A percentile compares a stretch with the other conserved stretches of the same genome.
Evolutionary conservation across 2,329 filamentous ascomycete species (phyloP).

Genomic region (Cryphonectria naterciae): DNA sequence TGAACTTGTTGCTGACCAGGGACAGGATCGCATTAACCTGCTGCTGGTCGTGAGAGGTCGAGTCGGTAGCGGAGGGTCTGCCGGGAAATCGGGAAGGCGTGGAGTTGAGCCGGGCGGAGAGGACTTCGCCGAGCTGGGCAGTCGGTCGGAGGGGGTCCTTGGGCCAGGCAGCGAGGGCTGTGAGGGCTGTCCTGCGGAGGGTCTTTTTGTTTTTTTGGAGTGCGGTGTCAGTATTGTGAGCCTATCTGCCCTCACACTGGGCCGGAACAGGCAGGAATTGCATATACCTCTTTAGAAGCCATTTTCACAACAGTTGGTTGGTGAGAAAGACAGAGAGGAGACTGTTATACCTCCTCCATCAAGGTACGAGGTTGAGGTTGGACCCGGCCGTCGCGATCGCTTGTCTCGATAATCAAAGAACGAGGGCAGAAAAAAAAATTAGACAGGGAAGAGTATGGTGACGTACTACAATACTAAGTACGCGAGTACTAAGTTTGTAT

Average conservation of each 20-base stretch:
- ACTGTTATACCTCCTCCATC: background rate
- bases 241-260: background rate
- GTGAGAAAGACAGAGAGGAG: background rate
- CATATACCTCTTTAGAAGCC: constrained; percentile 26
- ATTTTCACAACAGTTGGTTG: constrained; percentile 7
- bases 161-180: constrained; percentile 63
- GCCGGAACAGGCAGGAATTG: background rate
- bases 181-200: constrained; percentile 43
- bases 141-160: constrained; percentile 66
- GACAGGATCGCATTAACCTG: constrained; percentile 65
- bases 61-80: constrained; percentile 37
- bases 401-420: background rate
- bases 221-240: background rate
- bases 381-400: background rate
- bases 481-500: background rate
- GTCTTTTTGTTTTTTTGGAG: constrained; percentile 4
- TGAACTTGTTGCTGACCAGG: constrained; percentile 63
- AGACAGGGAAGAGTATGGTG: background rate
- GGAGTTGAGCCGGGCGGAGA: constrained; percentile 51
- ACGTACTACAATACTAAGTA: background rate
- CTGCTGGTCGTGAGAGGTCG: constrained; percentile 44
- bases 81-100: constrained; percentile 32
- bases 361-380: background rate
- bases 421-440: background rate
- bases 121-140: constrained; percentile 62